phyloP scores from a whole-genome alignment of 108 stramenopile species.

The Stephanodiscus triporus region DNA sequence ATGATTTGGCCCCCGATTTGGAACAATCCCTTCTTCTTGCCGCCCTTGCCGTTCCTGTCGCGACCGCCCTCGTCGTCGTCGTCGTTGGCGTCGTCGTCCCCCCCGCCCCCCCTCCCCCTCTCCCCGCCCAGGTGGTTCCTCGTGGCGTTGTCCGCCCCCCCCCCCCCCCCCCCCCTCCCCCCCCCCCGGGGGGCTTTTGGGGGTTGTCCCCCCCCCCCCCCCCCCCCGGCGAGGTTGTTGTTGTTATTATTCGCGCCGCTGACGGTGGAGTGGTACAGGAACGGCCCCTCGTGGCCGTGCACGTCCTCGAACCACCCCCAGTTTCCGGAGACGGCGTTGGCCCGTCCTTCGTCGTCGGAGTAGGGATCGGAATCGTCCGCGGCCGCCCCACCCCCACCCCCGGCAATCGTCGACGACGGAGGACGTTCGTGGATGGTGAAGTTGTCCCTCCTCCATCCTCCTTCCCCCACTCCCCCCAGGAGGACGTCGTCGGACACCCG shows the following conservation, averaged over 20 bases:
- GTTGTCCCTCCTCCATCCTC: not conserved
- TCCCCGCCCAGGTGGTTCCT: too few species aligned
- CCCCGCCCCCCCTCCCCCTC: not conserved
- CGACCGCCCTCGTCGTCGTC: slow-evolving; percentile 3
- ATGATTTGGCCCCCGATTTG: slow-evolving; percentile 45
- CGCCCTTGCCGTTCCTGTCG: slow-evolving; percentile 1
- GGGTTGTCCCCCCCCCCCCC: too few species aligned
- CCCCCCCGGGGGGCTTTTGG: too few species aligned
- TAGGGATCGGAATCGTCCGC: not conserved
- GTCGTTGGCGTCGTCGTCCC: not conserved
- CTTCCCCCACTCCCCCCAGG: not conserved
- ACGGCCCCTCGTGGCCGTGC: slow-evolving; percentile 42
- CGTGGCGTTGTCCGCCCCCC: slow-evolving; percentile 6
- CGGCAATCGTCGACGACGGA: not conserved
- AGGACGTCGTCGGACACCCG: slow-evolving; percentile 4
- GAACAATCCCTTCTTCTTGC: slow-evolving; percentile 42
- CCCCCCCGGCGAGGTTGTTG: too few species aligned
- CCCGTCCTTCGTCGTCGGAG: not conserved
- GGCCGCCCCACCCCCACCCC: not conserved
- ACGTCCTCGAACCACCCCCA: slow-evolving; percentile 91
- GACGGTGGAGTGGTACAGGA: not conserved
- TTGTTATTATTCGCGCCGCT: not conserved
- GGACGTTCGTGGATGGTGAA: not conserved
- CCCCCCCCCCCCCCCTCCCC: not conserved
- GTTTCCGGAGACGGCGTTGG: slow-evolving; percentile 17